A percentile compares a stretch with the other conserved stretches of the same genome.
Conservation (phyloP, 1,284 basidiomycete genomes). For the Ustilago shanxiensis region DNA sequence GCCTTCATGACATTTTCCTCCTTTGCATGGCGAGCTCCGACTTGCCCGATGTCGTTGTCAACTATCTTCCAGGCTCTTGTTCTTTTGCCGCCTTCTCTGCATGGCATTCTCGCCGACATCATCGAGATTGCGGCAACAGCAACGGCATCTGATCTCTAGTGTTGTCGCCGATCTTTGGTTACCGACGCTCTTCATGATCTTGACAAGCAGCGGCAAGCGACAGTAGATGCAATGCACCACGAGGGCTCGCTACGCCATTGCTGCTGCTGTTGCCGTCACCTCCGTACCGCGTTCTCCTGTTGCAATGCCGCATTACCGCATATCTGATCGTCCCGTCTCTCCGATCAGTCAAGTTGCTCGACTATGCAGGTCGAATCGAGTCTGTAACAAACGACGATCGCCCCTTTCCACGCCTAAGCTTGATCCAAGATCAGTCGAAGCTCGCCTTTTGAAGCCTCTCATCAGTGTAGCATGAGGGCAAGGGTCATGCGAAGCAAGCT, state of each 20-base stretch:
- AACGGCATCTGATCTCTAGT: not conserved
- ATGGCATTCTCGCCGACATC: not conserved
- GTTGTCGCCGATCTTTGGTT: not conserved
- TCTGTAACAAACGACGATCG: too few relatives aligned
- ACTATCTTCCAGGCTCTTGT: not conserved
- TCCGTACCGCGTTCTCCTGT: not conserved
- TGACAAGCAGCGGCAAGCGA: not conserved
- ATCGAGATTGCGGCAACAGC: not conserved
- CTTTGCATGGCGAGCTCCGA: slow-evolving; percentile 1
- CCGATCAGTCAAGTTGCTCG: too few relatives aligned
- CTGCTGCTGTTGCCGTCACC: not conserved
- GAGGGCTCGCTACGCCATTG: not conserved
- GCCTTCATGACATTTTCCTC: not conserved
- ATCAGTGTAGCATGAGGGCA: too few relatives aligned
- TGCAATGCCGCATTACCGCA: slow-evolving; percentile 1
- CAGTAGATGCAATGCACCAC: too few relatives aligned
- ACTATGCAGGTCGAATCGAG: too few relatives aligned
- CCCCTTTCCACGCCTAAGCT: too few relatives aligned
- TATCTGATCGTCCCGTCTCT: not conserved
- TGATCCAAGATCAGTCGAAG: too few relatives aligned
- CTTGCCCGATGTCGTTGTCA: slow-evolving; percentile 2
- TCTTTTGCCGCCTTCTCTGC: not conserved
- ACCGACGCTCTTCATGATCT: not conserved
- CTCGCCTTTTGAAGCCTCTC: too few relatives aligned
- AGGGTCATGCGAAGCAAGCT: too few relatives aligned